Base-by-base conservation (phyloP, 768 basidiomycete genomes). In the Russula sp. region DNA sequence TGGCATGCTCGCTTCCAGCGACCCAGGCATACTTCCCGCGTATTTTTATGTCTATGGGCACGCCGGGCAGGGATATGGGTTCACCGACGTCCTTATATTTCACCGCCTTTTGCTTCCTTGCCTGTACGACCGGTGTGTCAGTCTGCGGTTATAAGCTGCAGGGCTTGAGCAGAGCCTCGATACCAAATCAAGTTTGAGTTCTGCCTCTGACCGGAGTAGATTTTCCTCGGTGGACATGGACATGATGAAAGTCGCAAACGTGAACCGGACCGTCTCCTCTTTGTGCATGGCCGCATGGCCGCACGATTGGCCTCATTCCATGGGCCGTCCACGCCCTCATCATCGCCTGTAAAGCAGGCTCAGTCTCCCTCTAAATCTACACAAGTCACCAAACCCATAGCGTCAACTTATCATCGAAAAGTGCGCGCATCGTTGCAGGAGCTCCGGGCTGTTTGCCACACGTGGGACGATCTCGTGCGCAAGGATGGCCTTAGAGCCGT, bases 401-500 rank as follows among this genome's bases (percentile, higher is more conserved):
- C 94, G 70, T 87, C 90, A 0, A 88, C 90, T 0, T 84, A 83
- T 71, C 93, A 95, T 71, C 83, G 93, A 14, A 90, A 84, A 76
- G 75, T 85, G n/a, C 76, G 89, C 54, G 77, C 83, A 2, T 73
- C 83, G 4, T 73, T 95, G 38, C 83, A 83, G 36, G 91, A 94
- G 66, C 69, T 94, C 16, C 81, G 81, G 2, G 73, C 76, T 13
- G 77, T 82, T 18, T 73, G 86, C 9, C 77, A 82, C 60, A 88
- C 84, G 56, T 96, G 93, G 93, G 88, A 93, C 65, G 87, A 93
- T 66, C 76, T 94, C 47, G 84, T 93, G 1, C 77, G 88, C 10
- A 69, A 86, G 14, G 91, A 95, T 69, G 93, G 93, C 8, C 73
- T 92, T 42, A 90, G 85, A 66, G 82, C 87, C n/a, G 83, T 81